Base-by-base conservation (phyloP, 306 rosid species). In the Acacia crassicarpa region DNA sequence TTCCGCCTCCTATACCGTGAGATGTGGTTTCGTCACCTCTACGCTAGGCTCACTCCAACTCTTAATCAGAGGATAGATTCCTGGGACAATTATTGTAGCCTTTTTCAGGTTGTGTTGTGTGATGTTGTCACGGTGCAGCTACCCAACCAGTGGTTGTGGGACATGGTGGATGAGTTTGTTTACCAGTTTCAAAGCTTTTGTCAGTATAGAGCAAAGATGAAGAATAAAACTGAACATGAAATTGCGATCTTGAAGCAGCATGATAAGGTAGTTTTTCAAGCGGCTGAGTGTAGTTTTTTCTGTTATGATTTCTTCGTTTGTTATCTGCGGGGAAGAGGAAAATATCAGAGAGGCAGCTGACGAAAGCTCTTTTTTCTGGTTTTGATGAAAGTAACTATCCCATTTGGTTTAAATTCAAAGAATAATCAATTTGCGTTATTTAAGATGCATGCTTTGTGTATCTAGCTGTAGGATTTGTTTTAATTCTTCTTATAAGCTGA, bases 11-110 rank as follows among this genome's bases (percentile, higher is more conserved):
- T 96, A 13, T 96, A 93, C 89, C 91, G 94, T 0, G 99, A 96
- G 89, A 96, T 96, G 98, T 96, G 99, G 99, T 96, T 90, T 83
- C 97, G 98, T 74, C 99, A 96, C 85, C 91, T 96, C 12, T 96
- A 93, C 75, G 98, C 98, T 0, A 85, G 99, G 62, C 89, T 96
- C 8, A 87, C 97, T 0, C 97, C 99, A 2, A 91, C 99, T 10
- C 93, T 95, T 61, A 89, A 89, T 74, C 99, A 95, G 92, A 81
- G 98, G 68, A 93, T 96, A 54, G 99, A 96, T 22, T 93, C 98
- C 1, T 93, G 98, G 98, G 99, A 96, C 84, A 96, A 93, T 74
- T 93, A 93, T 84, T 93, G 98, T 59, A 92, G 97, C 67, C 82
- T 96, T 9, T 96, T 96, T 59, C 99, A 92, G 91, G 97, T 96